phyloP scores from a whole-genome alignment of 176 grass and related monocot species.

The Leersia perrieri region DNA sequence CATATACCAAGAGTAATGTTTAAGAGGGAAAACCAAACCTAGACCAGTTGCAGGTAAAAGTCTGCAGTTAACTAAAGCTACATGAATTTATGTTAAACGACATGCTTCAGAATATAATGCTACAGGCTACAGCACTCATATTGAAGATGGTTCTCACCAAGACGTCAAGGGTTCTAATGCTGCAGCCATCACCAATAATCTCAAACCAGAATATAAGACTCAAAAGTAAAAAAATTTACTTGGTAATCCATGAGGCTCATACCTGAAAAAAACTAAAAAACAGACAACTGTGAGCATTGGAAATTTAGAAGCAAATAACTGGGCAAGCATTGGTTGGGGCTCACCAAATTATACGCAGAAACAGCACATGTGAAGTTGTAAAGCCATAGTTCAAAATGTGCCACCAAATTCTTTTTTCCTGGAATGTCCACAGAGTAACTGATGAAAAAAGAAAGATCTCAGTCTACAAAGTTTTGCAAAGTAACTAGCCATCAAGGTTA shows the following conservation, averaged over 20 bases:
- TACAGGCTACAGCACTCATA: neutral
- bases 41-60: neutral
- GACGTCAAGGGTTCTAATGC: neutral
- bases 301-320: constrained; percentile 21
- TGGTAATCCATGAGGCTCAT: constrained; percentile 26
- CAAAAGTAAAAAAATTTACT: constrained; percentile 20
- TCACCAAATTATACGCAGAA: constrained; percentile 52
- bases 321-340: constrained; percentile 36
- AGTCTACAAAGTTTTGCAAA: constrained; percentile 23
- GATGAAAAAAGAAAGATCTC: constrained; percentile 22
- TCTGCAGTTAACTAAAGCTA: neutral
- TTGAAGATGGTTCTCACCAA: neutral
- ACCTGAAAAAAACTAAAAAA: constrained; percentile 37
- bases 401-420: constrained; percentile 44
- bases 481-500: constrained; percentile 39
- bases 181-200: neutral
- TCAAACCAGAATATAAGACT: neutral
- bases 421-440: constrained; percentile 37
- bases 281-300: constrained; percentile 27
- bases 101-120: neutral
- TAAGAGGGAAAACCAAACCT: neutral
- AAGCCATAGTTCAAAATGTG: constrained; percentile 40
- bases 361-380: constrained; percentile 36
- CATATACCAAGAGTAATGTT: neutral
- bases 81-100: neutral